Evolutionary conservation across 1,284 basidiomycete species (phyloP), one percentile per base, ranked within the genome.

Genomic region (Cryptococcus depauperatus): DNA sequence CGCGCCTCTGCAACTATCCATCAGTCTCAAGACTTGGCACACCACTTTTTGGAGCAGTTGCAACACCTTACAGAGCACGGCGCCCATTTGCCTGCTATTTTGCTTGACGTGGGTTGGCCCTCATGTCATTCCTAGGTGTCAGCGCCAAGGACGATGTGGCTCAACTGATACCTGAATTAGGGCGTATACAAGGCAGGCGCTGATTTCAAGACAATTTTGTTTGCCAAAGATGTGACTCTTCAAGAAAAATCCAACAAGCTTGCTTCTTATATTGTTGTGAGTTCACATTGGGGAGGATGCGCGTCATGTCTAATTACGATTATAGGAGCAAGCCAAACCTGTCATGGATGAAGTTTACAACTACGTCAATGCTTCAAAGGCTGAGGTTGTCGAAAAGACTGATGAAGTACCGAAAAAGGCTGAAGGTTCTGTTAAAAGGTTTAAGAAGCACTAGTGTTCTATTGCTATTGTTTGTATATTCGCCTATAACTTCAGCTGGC

Each of bases 191-290:
- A 65, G 50, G 55, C 62, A 18, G 61, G 66, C 35, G 45, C 39
- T 44, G 68, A 71, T 39, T 52, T 71, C 40, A 62, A 59, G 56
- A 41, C 56, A 25, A 71, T 71, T 41, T 56, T 70, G 38, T 59
- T 67, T 27, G 57, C 62, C 43, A 68, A 71, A 55, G 67, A 71
- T 22, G 51, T 56, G 29, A 56, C 57, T 33, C 41, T 68, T 35
- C 62, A 68, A 54, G 66, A 70, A 37, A 71, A 71, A 59, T 61
- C 62, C 14, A 66, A 66, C 60, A 67, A 69, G 59, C 58, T 71
- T 43, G 57, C 55, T 6, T 56, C 62, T 32, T 71, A 71, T 52
- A 63, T 70, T 43, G 45, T 66, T 35, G 65, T 65, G 18, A 49
- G 63, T 51, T 18, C 4, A 14, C 4, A 19, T 23, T 7, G n/a